Percentiles rank a stretch among this genome's conserved stretches.
Evolutionary conservation across 495 filamentous ascomycete species (phyloP).

Genomic region (Letharia lupina): DNA sequence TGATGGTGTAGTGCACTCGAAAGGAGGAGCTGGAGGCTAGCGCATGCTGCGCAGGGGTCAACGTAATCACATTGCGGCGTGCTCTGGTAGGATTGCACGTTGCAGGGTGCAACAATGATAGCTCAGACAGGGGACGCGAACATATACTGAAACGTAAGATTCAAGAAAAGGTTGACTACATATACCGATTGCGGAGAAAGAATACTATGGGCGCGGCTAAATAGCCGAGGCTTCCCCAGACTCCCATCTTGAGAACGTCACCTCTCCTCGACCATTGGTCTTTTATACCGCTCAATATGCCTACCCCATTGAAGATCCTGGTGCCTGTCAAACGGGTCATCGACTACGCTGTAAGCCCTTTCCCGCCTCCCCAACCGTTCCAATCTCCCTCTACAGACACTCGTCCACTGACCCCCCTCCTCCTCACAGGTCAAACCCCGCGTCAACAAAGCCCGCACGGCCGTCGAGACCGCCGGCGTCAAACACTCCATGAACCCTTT

Average conservation of each 20-base stretch:
- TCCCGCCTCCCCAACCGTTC: not conserved
- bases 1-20: not conserved
- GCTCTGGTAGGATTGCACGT: not conserved
- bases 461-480: slow-evolving; percentile 80
- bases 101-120: not conserved
- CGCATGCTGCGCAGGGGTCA: not conserved
- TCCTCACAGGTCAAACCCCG: slow-evolving; percentile 79
- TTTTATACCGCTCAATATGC: slow-evolving; percentile 45
- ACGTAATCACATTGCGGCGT: not conserved
- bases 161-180: not conserved
- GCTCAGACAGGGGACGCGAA: not conserved
- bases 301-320: slow-evolving; percentile 72
- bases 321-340: slow-evolving; percentile 97
- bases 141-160: not conserved
- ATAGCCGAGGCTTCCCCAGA: slow-evolving; percentile 12
- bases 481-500: slow-evolving; percentile 99
- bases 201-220: not conserved
- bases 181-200: not conserved
- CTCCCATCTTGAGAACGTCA: not conserved
- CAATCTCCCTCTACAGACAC: not conserved
- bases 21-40: not conserved
- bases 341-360: slow-evolving; percentile 80
- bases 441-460: slow-evolving; percentile 92
- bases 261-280: not conserved
- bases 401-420: not conserved